A percentile compares a stretch with the other conserved stretches of the same genome.
phyloP scores from a whole-genome alignment of 2,329 filamentous ascomycete species.

The Phoma sp. region DNA sequence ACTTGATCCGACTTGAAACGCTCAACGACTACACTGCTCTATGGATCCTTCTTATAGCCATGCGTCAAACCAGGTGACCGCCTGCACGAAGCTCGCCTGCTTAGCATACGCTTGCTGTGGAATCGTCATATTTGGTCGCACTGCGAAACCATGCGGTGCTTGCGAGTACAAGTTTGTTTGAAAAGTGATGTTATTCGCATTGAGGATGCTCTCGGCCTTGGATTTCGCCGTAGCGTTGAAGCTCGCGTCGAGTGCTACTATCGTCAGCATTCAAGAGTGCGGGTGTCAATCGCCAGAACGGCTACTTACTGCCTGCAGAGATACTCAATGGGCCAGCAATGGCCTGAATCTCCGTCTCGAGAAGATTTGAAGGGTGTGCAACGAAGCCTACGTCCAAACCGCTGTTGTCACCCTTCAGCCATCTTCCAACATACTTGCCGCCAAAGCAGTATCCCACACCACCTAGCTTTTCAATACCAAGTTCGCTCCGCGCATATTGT shows the following conservation, averaged over 20 bases:
- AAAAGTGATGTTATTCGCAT: constrained; percentile 38
- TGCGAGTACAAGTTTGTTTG: constrained; percentile 41
- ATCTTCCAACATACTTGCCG: constrained; percentile 74
- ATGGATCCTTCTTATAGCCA: constrained; percentile 26
- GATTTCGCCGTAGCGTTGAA: constrained; percentile 26
- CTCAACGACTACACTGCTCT: no score
- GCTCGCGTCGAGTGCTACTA: constrained; percentile 26
- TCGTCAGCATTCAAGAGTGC: constrained; percentile 15
- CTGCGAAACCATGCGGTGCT: constrained; percentile 46
- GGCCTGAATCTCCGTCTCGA: constrained; percentile 67
- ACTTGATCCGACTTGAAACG: no score
- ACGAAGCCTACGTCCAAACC: constrained; percentile 67
- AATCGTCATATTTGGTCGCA: constrained; percentile 37
- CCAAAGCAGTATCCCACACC: constrained; percentile 77
- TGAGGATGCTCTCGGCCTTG: constrained; percentile 34
- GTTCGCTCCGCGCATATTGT: constrained; percentile 65
- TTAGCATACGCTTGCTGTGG: constrained; percentile 44
- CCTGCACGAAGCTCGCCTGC: constrained; percentile 44
- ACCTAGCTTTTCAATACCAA: constrained; percentile 61
- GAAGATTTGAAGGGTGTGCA: constrained; percentile 74
- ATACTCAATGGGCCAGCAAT: constrained; percentile 72
- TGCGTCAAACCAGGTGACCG: constrained; percentile 46
- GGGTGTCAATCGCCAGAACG: neutral
- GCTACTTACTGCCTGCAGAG: constrained; percentile 57
- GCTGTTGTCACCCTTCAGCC: constrained; percentile 57